Percentiles rank a stretch among this genome's conserved stretches.
phyloP scores from a whole-genome alignment of 208 protist species.

The Crithidia thermophila region DNA sequence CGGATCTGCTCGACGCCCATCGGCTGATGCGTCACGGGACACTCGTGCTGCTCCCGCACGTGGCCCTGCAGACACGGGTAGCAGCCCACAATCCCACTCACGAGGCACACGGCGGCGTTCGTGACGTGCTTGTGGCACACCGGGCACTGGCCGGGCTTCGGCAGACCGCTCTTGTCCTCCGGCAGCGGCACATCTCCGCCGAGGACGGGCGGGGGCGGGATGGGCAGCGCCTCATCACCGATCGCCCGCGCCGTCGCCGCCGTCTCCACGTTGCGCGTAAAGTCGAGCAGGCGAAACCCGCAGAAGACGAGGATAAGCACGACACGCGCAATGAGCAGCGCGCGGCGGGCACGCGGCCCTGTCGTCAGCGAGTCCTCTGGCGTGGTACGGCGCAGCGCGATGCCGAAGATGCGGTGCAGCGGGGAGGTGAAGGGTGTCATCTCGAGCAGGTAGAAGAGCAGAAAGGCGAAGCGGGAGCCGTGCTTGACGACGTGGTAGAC shows the following conservation, averaged over 20 bases:
- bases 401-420: constrained; percentile 58
- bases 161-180: constrained; percentile 26
- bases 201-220: constrained; percentile 69
- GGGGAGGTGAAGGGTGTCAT: constrained; percentile 66
- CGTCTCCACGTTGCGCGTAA: constrained; percentile 39
- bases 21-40: constrained; percentile 59
- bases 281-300: constrained; percentile 65
- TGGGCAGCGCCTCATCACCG: constrained; percentile 45
- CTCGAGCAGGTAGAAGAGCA: constrained; percentile 70
- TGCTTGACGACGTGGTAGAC: constrained; percentile 49
- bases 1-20: constrained; percentile 66
- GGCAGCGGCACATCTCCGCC: constrained; percentile 49
- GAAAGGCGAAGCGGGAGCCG: constrained; percentile 44
- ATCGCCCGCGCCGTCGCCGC: constrained; percentile 15
- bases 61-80: constrained; percentile 75
- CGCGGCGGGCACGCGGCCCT: constrained; percentile 46
- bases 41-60: constrained; percentile 50
- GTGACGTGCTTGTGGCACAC: constrained; percentile 60
- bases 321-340: constrained; percentile 58
- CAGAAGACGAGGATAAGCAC: constrained; percentile 67
- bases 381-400: constrained; percentile 55
- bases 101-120: constrained; percentile 69
- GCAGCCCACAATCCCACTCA: constrained; percentile 77
- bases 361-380: constrained; percentile 38
- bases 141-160: constrained; percentile 61